These are phyloP conservation scores for Chaetoceros muelleri DNA, from an alignment of 108 stramenopile genomes.

Conservation along the genomic window DNA sequence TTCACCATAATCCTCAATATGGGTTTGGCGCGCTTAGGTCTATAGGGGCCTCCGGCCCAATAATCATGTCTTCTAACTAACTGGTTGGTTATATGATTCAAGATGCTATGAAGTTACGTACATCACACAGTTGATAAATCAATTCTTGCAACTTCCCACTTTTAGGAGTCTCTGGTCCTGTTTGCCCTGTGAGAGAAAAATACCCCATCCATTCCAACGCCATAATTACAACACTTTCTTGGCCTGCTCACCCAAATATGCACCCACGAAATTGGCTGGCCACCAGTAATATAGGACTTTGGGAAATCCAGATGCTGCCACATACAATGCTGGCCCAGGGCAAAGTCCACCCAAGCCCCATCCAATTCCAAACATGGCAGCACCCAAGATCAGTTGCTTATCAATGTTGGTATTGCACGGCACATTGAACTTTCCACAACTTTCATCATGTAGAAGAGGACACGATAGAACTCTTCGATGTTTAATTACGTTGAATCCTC, in stretches of 20 bases:
- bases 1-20: no score
- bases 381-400: slow-evolving; percentile 27
- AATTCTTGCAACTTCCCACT: no score
- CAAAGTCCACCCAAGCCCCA: slow-evolving; percentile 45
- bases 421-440: slow-evolving; percentile 18
- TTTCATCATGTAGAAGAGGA: not conserved
- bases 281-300: slow-evolving; percentile 19
- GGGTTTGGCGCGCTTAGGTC: no score
- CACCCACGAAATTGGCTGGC: slow-evolving; percentile 23
- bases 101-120: no score
- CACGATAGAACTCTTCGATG: not conserved
- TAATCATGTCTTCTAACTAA: no score
- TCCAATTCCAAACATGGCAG: slow-evolving; percentile 35
- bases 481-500: slow-evolving; percentile 26
- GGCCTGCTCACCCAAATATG: slow-evolving; percentile 5
- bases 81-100: no score
- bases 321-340: slow-evolving; percentile 41
- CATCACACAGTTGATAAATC: no score
- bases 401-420: slow-evolving; percentile 33
- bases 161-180: no score
- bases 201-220: not conserved
- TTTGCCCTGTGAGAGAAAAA: no score
- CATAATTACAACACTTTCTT: not conserved
- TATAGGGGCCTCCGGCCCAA: no score
- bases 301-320: slow-evolving; percentile 19